Conservation (phyloP, 2,329 filamentous ascomycete genomes). For the Colletotrichum sojae region DNA sequence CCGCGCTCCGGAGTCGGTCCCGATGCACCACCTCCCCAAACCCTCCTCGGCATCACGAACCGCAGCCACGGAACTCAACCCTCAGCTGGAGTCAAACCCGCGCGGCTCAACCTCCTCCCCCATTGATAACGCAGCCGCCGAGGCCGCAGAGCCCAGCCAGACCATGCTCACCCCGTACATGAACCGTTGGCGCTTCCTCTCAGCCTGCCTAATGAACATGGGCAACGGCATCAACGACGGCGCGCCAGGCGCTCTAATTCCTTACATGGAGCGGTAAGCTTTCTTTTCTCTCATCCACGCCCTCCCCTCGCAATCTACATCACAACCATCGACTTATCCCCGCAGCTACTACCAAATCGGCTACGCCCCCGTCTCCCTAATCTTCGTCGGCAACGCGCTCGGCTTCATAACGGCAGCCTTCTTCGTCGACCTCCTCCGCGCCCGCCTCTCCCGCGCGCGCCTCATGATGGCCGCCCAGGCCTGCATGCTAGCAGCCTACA, state of each 20-base stretch:
- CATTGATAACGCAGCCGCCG: conserved; percentile 42
- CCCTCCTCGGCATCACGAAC: background rate
- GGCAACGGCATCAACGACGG: conserved; percentile 81
- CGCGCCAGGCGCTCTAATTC: conserved; percentile 83
- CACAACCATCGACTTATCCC: conserved; percentile 2
- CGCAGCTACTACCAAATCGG: conserved; percentile 78
- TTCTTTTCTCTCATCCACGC: too few relatives aligned
- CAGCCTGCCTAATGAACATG: conserved; percentile 76
- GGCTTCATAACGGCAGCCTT: conserved; percentile 84
- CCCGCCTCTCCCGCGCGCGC: conserved; percentile 75
- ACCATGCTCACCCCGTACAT: conserved; percentile 74
- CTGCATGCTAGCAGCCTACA: conserved; percentile 72
- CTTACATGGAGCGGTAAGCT: conserved; percentile 78
- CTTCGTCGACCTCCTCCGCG: conserved; percentile 73
- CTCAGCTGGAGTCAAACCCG: background rate
- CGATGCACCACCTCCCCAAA: background rate
- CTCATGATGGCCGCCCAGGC: conserved; percentile 72
- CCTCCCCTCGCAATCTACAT: too few relatives aligned
- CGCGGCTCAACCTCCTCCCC: background rate
- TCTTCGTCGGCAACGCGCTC: conserved; percentile 83
- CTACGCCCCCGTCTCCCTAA: conserved; percentile 83
- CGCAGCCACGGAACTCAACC: background rate
- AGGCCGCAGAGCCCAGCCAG: conserved; percentile 62
- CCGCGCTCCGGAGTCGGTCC: conserved; percentile 4
- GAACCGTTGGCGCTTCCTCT: conserved; percentile 79